Base-by-base conservation (phyloP, 2,329 filamentous ascomycete genomes). In the Ceratocystis ficicola region DNA sequence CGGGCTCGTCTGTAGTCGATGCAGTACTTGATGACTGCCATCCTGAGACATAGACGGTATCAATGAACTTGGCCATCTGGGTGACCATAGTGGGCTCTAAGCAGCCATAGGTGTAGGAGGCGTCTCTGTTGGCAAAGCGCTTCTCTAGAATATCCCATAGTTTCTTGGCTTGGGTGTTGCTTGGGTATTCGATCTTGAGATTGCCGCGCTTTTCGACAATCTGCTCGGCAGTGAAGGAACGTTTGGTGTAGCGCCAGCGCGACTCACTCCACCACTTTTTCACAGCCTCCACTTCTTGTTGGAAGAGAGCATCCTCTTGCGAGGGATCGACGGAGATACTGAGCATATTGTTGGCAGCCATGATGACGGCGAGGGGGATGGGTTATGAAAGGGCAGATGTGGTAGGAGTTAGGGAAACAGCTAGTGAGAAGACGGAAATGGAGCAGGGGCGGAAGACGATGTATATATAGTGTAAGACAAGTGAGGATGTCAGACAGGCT, bases 1-100 rank as follows among this genome's bases (percentile, higher is more conserved):
- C 94, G 30, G 94, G 94, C 80, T 99, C 94, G 72, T 99, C 91
- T 5, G 92, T 93, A 1, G 91, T 84, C 2, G 93, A 96, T 62
- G 94, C 94, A 6, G 94, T 99, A 28, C 92, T 96, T 1, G 93
- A 97, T 70, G 90, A 96, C 78, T 99, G 94, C 94, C 94, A 99
- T 70, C 94, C 94, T 65, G 94, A 97, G 69, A 99, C 94, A 76
- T 99, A 99, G 75, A 99, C 90, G 44, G 94, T 99, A 74, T 99
- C 94, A 69, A 99, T 83, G 76, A 95, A 97, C 78, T 97, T 96
- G 72, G 93, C 93, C 94, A 99, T 99, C 77, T 99, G 94, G 32
- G 94, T 97, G 75, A 99, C 84, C 89, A 96, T 96, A 66, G 95
- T 96, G 10, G 94, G 94, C 74, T 99, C 94, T 70, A 99, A 82